These are phyloP conservation scores for Blastobotrys robertii DNA, from an alignment of 805 yeast species.

Conservation along the genomic window DNA sequence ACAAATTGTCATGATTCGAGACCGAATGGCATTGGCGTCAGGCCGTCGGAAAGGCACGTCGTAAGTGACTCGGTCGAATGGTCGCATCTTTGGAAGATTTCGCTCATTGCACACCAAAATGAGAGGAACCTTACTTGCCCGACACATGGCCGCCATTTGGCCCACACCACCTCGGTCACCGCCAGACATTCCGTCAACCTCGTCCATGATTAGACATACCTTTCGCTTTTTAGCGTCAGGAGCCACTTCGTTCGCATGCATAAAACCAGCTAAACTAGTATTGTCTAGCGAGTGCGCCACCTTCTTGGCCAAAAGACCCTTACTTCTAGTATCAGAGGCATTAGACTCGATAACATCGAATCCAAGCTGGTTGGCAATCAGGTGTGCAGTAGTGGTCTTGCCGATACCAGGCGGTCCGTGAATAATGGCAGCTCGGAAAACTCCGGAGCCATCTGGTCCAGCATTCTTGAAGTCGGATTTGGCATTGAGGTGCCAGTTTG, in stretches of 20 bases:
- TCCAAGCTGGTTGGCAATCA: slow-evolving; percentile 69
- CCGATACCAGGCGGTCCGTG: slow-evolving; percentile 96
- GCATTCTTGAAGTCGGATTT: slow-evolving; percentile 43
- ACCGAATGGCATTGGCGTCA: slow-evolving; percentile 65
- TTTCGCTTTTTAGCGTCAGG: slow-evolving; percentile 36
- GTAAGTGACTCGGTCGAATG: slow-evolving; percentile 73
- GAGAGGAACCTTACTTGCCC: slow-evolving; percentile 79
- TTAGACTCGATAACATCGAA: slow-evolving; percentile 77
- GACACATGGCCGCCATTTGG: slow-evolving; percentile 78
- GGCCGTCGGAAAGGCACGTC: slow-evolving; percentile 88
- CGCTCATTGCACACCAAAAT: slow-evolving; percentile 91
- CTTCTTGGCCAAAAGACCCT: slow-evolving; percentile 57
- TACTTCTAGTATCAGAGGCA: slow-evolving; percentile 84
- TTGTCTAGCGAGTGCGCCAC: slow-evolving; percentile 67
- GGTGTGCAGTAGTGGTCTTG: slow-evolving; percentile 83
- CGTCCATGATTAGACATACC: slow-evolving; percentile 91
- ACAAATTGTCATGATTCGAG: slow-evolving; percentile 86
- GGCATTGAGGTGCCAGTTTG: slow-evolving; percentile 57
- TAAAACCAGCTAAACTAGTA: slow-evolving; percentile 74
- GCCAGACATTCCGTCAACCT: slow-evolving; percentile 98
- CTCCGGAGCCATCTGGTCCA: slow-evolving; percentile 56
- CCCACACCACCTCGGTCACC: slow-evolving; percentile 99
- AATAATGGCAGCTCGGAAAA: slow-evolving; percentile 72
- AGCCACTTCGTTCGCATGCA: slow-evolving; percentile 31
- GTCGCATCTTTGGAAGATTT: slow-evolving; percentile 88